Evolutionary conservation across 108 stramenopile species (phyloP).

Genomic region (Nitzschia putrida): DNA sequence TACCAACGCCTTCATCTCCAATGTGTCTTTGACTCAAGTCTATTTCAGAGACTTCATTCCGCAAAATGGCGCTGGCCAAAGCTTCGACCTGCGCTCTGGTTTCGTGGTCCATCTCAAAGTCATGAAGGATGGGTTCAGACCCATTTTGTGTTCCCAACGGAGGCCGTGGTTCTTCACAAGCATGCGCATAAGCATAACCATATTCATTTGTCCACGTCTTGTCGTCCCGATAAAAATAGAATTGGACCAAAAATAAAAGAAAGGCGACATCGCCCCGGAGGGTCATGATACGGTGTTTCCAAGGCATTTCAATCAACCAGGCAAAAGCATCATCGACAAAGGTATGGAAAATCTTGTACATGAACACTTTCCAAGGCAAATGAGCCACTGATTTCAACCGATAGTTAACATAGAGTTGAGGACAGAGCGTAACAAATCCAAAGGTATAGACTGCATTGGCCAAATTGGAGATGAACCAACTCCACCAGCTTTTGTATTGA

Average conservation of each 20-base stretch:
- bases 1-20: too few species aligned
- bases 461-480: conserved; percentile 48
- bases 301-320: conserved; percentile 61
- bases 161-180: conserved; percentile 18
- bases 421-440: conserved; percentile 60
- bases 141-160: not conserved
- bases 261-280: conserved; percentile 66
- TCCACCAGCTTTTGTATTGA: conserved; percentile 42
- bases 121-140: not conserved
- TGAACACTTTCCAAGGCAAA: conserved; percentile 60
- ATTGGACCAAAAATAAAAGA: conserved; percentile 50
- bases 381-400: conserved; percentile 68
- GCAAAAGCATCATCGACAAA: conserved; percentile 71
- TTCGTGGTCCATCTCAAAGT: too few species aligned
- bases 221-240: conserved; percentile 54
- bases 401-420: conserved; percentile 77
- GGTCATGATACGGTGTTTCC: conserved; percentile 60
- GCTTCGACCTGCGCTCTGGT: too few species aligned
- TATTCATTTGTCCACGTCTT: conserved; percentile 55
- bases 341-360: conserved; percentile 68
- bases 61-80: too few species aligned
- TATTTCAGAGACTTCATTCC: too few species aligned
- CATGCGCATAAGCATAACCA: conserved; percentile 50
- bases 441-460: conserved; percentile 64
- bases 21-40: too few species aligned